Percentiles rank a stretch among this genome's conserved stretches.
Conservation (phyloP, 2,329 filamentous ascomycete genomes). For the Fusarium zealandicum region DNA sequence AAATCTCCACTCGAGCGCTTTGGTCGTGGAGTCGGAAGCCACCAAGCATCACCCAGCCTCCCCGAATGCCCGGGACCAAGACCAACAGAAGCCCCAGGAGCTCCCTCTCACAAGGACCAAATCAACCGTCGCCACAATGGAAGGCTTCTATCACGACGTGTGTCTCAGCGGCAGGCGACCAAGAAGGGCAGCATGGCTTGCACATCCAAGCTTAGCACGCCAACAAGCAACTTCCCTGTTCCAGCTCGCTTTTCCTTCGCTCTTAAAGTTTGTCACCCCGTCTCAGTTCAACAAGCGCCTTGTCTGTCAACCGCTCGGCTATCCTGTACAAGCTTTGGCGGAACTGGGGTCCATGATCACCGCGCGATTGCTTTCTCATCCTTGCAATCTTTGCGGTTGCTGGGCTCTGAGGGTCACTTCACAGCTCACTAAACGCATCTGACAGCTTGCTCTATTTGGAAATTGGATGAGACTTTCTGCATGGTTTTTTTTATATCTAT, state of each 20-base stretch:
- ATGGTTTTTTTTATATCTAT: background rate
- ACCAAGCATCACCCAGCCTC: constrained; percentile 12
- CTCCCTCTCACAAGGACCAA: background rate
- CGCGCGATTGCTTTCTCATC: constrained; percentile 23
- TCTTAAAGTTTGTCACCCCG: constrained; percentile 10
- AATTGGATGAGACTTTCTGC: background rate
- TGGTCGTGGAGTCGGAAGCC: background rate
- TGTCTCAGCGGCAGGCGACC: constrained; percentile 34
- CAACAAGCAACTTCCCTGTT: constrained; percentile 30
- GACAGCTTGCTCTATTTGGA: too few relatives aligned
- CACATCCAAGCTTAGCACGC: constrained; percentile 25
- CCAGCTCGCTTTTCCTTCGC: constrained; percentile 11
- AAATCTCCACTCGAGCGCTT: constrained; percentile 2
- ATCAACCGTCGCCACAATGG: constrained; percentile 1
- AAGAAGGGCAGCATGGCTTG: constrained; percentile 26
- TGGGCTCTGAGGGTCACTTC: background rate
- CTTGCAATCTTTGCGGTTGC: constrained; percentile 1
- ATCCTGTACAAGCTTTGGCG: constrained; percentile 22
- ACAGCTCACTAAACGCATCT: too few relatives aligned
- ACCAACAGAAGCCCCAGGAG: constrained; percentile 4
- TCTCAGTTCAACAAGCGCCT: constrained; percentile 36
- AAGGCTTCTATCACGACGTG: constrained; percentile 22
- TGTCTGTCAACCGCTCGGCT: constrained; percentile 33
- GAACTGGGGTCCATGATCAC: constrained; percentile 16
- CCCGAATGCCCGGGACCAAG: background rate